These are phyloP conservation scores for Lodderomyces metapsilosis DNA, from an alignment of 1,139 yeast species.

Conservation along the genomic window DNA sequence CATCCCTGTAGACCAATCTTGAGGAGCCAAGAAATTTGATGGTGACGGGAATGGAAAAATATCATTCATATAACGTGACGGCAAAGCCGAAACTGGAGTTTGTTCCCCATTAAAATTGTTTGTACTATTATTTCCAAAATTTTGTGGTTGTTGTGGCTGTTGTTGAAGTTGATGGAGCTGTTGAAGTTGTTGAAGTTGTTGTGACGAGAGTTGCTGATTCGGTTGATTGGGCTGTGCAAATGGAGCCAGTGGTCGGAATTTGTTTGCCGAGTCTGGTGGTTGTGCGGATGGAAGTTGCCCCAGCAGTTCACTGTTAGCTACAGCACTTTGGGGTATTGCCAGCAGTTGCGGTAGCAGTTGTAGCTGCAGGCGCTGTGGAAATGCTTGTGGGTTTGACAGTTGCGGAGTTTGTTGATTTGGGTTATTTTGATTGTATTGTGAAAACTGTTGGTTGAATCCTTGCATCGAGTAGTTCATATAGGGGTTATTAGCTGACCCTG, in stretches of 20 bases:
- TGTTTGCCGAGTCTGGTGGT: neutral
- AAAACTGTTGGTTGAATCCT: slow-evolving; percentile 19
- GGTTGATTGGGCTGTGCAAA: slow-evolving; percentile 6
- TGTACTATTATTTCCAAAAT: slow-evolving; percentile 13
- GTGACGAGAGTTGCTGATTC: slow-evolving; percentile 13
- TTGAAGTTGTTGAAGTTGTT: neutral
- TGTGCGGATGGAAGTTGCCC: neutral
- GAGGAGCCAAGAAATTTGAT: slow-evolving; percentile 43
- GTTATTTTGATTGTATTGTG: slow-evolving; percentile 6
- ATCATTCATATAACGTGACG: slow-evolving; percentile 46
- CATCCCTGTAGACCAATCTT: slow-evolving; percentile 41
- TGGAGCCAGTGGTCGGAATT: neutral
- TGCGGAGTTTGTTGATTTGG: slow-evolving; percentile 5
- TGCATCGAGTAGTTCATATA: slow-evolving; percentile 8
- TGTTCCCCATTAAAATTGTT: slow-evolving; percentile 35
- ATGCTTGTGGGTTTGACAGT: slow-evolving; percentile 7
- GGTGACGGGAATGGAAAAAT: slow-evolving; percentile 54
- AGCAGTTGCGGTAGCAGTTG: slow-evolving; percentile 13
- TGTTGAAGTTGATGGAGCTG: slow-evolving; percentile 8
- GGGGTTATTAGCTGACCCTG: slow-evolving; percentile 5
- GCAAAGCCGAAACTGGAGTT: slow-evolving; percentile 49
- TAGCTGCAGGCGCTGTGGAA: slow-evolving; percentile 12
- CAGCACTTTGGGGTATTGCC: neutral
- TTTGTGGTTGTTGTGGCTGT: slow-evolving; percentile 9
- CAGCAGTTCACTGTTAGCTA: neutral